These are phyloP conservation scores for Hammondia hammondi DNA, from an alignment of 169 alveolate species.

Conservation along the genomic window DNA sequence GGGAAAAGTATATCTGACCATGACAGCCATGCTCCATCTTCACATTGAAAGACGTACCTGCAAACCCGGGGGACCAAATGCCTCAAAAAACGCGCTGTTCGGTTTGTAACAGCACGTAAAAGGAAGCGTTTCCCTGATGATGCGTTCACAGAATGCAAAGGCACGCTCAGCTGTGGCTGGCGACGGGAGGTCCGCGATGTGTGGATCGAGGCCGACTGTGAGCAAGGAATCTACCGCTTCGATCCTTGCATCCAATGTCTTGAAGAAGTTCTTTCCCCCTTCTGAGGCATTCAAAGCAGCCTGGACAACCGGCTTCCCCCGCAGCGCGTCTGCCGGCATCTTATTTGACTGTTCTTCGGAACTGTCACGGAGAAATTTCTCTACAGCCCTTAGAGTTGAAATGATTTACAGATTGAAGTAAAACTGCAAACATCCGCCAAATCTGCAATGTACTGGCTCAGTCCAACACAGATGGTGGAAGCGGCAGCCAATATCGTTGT, in stretches of 20 bases:
- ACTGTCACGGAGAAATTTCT: not conserved
- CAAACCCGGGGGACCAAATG: slow-evolving; percentile 71
- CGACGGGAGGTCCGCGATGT: slow-evolving; percentile 30
- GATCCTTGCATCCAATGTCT: slow-evolving; percentile 71
- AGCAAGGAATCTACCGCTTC: slow-evolving; percentile 70
- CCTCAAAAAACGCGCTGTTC: slow-evolving; percentile 77
- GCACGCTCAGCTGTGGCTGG: slow-evolving; percentile 59
- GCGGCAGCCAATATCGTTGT: too few relatives aligned
- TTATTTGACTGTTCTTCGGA: not conserved
- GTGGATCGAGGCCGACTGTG: slow-evolving; percentile 76
- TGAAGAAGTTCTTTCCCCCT: slow-evolving; percentile 47
- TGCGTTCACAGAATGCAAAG: slow-evolving; percentile 62
- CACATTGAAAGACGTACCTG: slow-evolving; percentile 15
- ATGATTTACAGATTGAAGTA: too few relatives aligned
- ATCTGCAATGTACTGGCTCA: too few relatives aligned
- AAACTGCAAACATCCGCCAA: too few relatives aligned
- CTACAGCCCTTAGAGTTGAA: too few relatives aligned
- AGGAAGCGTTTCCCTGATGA: slow-evolving; percentile 65
- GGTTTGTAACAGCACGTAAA: slow-evolving; percentile 74
- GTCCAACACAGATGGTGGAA: too few relatives aligned
- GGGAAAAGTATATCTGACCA: too few relatives aligned
- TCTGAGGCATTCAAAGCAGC: not conserved
- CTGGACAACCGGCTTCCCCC: not conserved
- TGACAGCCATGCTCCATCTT: too few relatives aligned
- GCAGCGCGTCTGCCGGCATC: not conserved